A percentile compares a stretch with the other conserved stretches of the same genome.
Evolutionary conservation across 169 alveolate species (phyloP).

Genomic region (Plasmodium blacklocki): DNA sequence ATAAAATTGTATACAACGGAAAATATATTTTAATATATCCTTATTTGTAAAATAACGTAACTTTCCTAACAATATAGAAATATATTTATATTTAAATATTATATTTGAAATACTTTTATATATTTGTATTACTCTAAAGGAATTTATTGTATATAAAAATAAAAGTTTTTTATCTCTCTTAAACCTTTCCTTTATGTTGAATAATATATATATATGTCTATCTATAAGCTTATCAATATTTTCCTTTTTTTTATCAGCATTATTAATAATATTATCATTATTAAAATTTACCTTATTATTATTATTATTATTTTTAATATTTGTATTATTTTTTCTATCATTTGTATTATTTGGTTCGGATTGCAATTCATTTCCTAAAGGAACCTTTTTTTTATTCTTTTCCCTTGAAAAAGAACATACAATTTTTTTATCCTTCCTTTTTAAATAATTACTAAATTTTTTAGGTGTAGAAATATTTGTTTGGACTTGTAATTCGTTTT

Average conservation of each 20-base stretch:
- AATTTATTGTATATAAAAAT: constrained; percentile 49
- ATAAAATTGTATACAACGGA: constrained; percentile 23
- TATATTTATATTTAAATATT: constrained; percentile 55
- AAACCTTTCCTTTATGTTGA: constrained; percentile 7
- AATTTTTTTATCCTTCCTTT: too few species aligned
- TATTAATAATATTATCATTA: background rate
- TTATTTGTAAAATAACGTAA: constrained; percentile 24
- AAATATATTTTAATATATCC: constrained; percentile 29
- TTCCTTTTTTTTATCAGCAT: background rate
- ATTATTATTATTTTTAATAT: background rate
- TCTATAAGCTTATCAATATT: background rate
- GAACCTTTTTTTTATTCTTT: too few species aligned
- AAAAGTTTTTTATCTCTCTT: constrained; percentile 46
- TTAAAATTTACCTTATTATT: background rate
- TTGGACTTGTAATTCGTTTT: too few species aligned
- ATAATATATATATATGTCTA: constrained; percentile 1
- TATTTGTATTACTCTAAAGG: constrained; percentile 66
- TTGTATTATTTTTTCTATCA: background rate
- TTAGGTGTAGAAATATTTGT: too few species aligned
- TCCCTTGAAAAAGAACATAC: too few species aligned
- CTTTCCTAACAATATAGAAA: constrained; percentile 22
- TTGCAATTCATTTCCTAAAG: too few species aligned
- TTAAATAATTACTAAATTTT: too few species aligned
- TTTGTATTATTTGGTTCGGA: too few species aligned
- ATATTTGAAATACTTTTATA: constrained; percentile 42